Evolutionary conservation across 2,329 filamentous ascomycete genomes (phyloP).

Genomic region (Colletotrichum sp.): DNA sequence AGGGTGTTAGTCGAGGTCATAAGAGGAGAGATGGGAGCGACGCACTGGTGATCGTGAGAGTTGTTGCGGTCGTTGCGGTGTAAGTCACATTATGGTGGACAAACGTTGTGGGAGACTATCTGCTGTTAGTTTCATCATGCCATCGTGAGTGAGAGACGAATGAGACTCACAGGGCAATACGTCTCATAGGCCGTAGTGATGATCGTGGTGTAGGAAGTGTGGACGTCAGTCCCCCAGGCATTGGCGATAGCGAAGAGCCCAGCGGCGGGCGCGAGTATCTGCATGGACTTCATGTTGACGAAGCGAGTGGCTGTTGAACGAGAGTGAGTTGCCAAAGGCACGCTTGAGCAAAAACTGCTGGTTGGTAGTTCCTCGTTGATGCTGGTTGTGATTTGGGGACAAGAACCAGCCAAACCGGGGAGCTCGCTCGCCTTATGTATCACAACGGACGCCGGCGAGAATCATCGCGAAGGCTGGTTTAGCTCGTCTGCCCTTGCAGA

Average conservation of each 20-base stretch:
- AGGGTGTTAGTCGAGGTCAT: slow-evolving; percentile 25
- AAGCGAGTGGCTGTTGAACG: slow-evolving; percentile 25
- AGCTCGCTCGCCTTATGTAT: slow-evolving; percentile 9
- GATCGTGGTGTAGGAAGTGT: slow-evolving; percentile 38
- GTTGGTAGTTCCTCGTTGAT: background rate
- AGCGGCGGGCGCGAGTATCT: slow-evolving; percentile 33
- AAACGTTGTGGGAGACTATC: slow-evolving; percentile 40
- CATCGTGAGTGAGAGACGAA: background rate
- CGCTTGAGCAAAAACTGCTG: slow-evolving; percentile 23
- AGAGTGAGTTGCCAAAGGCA: slow-evolving; percentile 22
- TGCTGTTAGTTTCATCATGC: background rate
- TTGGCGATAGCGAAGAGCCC: slow-evolving; percentile 34
- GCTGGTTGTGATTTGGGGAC: background rate
- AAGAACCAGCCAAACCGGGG: background rate
- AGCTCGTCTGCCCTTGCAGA: background rate
- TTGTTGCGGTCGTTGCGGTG: slow-evolving; percentile 45
- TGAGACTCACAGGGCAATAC: slow-evolving; percentile 46
- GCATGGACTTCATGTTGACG: slow-evolving; percentile 39
- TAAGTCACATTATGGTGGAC: slow-evolving; percentile 46
- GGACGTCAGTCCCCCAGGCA: slow-evolving; percentile 25
- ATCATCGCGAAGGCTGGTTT: background rate
- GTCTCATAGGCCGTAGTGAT: slow-evolving; percentile 42
- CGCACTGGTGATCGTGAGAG: slow-evolving; percentile 49
- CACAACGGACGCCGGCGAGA: background rate
- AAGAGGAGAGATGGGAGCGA: background rate